Evolutionary conservation across 768 basidiomycete species (phyloP).

Genomic region (Obba rivulosa): DNA sequence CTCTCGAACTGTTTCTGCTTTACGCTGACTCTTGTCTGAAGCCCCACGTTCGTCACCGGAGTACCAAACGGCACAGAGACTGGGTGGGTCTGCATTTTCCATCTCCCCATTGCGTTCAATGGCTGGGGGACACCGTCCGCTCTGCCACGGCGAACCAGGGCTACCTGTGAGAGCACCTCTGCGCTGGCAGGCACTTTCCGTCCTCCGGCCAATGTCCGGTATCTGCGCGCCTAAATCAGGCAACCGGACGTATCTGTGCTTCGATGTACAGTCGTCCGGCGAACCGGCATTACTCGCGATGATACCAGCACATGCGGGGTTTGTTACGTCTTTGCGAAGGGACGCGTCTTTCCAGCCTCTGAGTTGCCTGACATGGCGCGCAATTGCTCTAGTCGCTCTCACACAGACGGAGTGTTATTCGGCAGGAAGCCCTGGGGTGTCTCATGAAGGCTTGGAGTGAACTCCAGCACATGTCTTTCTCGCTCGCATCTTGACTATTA

Average conservation of each 20-base stretch:
- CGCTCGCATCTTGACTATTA: too few species aligned
- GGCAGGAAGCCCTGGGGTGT: too few species aligned
- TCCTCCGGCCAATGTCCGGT: constrained; percentile 8
- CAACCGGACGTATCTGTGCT: too few species aligned
- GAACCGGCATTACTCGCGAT: too few species aligned
- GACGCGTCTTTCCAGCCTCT: background rate
- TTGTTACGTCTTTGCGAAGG: too few species aligned
- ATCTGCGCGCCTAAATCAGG: constrained; percentile 5
- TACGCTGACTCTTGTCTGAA: constrained; percentile 23
- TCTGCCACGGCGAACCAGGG: too few species aligned
- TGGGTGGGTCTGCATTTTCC: constrained; percentile 47
- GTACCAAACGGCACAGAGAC: constrained; percentile 93
- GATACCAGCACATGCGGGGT: too few species aligned
- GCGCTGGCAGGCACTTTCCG: background rate
- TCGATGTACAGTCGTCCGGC: too few species aligned
- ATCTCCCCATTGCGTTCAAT: background rate
- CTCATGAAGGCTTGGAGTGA: too few species aligned
- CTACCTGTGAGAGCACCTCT: background rate
- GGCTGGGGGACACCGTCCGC: too few species aligned
- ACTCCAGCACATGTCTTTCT: too few species aligned
- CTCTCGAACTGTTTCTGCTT: background rate
- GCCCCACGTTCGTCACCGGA: constrained; percentile 92
- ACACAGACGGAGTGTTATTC: background rate
- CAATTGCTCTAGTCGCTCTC: background rate
- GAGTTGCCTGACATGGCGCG: background rate